Evolutionary conservation across 1,284 basidiomycete species (phyloP).

Genomic region (Leccinum pachyderme): DNA sequence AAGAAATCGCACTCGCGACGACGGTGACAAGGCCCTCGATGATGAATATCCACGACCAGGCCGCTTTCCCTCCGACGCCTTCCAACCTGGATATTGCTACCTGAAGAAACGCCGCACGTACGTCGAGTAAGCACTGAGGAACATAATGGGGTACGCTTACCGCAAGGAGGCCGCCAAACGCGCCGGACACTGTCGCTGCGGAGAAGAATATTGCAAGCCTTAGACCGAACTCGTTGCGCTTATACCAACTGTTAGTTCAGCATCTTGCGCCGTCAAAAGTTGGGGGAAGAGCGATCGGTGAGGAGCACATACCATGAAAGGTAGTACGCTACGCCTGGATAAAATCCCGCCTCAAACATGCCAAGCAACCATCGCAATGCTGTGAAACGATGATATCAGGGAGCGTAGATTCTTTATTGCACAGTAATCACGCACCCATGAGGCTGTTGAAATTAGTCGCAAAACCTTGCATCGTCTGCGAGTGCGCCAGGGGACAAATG

Average conservation of each 20-base stretch:
- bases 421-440: conserved; percentile 43
- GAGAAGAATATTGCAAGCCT: conserved; percentile 73
- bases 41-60: conserved; percentile 75
- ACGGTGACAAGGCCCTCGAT: conserved; percentile 66
- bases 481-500: background rate
- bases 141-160: conserved; percentile 36
- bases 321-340: conserved; percentile 66
- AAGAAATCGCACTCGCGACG: conserved; percentile 59
- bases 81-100: conserved; percentile 69
- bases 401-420: background rate
- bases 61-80: conserved; percentile 62
- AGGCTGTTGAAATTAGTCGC: conserved; percentile 63
- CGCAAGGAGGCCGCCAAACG: conserved; percentile 69
- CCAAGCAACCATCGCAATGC: conserved; percentile 67
- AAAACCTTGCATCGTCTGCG: conserved; percentile 65
- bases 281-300: background rate
- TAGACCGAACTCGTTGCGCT: conserved; percentile 67
- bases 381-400: conserved; percentile 22
- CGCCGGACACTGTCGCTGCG: conserved; percentile 68
- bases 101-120: conserved; percentile 32
- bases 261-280: background rate
- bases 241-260: conserved; percentile 50
- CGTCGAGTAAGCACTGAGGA: background rate
- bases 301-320: conserved; percentile 55
- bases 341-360: conserved; percentile 65